Evolutionary conservation across 495 filamentous ascomycete genomes (phyloP), one percentile per base, ranked within the genome.

Genomic region (Penicillium salamii): DNA sequence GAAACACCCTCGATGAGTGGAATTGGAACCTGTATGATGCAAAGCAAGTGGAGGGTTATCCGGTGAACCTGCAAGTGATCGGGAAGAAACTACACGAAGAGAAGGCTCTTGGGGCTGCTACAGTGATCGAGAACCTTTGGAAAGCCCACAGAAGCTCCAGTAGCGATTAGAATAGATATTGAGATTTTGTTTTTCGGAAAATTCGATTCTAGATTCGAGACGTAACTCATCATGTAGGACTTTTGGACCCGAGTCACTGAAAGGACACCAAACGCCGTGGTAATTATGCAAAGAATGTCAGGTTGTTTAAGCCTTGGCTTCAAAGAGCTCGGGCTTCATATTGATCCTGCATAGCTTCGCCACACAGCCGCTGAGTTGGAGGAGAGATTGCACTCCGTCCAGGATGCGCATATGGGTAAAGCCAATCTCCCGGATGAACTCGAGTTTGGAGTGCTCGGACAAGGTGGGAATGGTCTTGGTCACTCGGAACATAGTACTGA

Each of bases 401-500:
- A 97, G 73, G 44, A 99, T 92, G 57, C 95, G 89, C 93, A 99
- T 99, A 62, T 99, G 93, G 13, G 95, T 96, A 67, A 99, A 99
- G 13, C 93, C 93, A 66, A 99, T 97, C 70, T 97, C 95, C 67
- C 87, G 89, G 59, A 97, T 95, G 54, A 99, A 97, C 62, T 96
- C 90, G 45, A 99, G 71, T 69, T 96, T 93, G 17, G 89, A 79
- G 67, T 97, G 90, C 72, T 99, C 93, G 42, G 89, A 91, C 35
- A 99, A 72, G 2, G 83, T 86, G 1, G 87, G 84, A 35, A 96
- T 88, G 4, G 90, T 93, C 74, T 99, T 99, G 17, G 95, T 97
- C 46, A 99, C 93, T 59, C 86, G 83, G 72, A 99, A 99, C 93
- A 99, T 99, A 19, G 92, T 97, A 65, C 87, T 91, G 60, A 99